A percentile compares a stretch with the other conserved stretches of the same genome.
Evolutionary conservation across 164 flowering plant genomes (phyloP).

Genomic region (Tetracentron sinense): DNA sequence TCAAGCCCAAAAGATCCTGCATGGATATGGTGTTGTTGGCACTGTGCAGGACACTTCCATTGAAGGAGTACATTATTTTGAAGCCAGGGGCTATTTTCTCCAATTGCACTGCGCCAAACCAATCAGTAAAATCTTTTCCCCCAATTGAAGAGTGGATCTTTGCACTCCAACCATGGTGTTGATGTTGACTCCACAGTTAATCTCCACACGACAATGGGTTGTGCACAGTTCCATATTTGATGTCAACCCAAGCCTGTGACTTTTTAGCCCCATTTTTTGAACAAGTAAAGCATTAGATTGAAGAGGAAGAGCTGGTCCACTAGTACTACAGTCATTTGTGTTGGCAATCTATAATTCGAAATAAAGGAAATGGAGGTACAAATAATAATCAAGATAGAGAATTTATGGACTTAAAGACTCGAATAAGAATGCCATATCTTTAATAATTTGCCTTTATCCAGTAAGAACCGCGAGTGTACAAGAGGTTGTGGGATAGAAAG

Average conservation of each 20-base stretch:
- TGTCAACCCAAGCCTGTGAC: conserved; percentile 29
- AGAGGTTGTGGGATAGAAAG: no score
- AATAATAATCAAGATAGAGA: no score
- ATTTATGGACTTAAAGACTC: no score
- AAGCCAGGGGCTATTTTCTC: conserved; percentile 58
- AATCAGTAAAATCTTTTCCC: conserved; percentile 54
- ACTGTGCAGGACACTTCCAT: conserved; percentile 34
- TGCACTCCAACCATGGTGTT: conserved; percentile 51
- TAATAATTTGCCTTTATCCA: no score
- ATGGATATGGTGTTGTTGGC: conserved; percentile 39
- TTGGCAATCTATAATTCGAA: no score
- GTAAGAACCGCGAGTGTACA: no score
- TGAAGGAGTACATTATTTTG: conserved; percentile 48
- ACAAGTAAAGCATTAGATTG: conserved; percentile 42
- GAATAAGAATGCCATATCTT: no score
- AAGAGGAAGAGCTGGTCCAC: conserved; percentile 35
- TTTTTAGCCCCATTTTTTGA: conserved; percentile 45
- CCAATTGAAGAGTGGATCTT: conserved; percentile 74
- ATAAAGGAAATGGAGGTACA: no score
- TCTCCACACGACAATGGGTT: conserved; percentile 50
- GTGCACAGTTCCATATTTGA: conserved; percentile 30
- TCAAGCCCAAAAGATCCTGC: conserved; percentile 39
- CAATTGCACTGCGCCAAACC: conserved; percentile 77
- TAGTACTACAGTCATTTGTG: conserved; percentile 37
- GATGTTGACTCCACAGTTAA: conserved; percentile 57